phyloP scores from a whole-genome alignment of 805 yeast species.

The Saccharomycopsis amapae region DNA sequence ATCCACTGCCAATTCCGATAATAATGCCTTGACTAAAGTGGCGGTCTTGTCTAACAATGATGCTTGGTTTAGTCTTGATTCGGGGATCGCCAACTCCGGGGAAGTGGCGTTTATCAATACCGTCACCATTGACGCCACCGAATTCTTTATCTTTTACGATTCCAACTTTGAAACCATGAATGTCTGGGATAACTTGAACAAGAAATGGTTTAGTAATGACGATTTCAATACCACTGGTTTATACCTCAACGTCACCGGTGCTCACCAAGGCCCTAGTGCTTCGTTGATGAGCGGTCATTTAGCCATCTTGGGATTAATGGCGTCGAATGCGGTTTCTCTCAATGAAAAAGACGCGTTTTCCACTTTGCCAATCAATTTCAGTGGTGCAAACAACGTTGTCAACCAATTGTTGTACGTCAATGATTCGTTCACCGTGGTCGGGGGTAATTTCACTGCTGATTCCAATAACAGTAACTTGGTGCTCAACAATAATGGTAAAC shows the following conservation, averaged over 20 bases:
- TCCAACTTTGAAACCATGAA: conserved; percentile 9
- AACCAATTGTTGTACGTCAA: conserved; percentile 17
- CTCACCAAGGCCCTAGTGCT: conserved; percentile 24
- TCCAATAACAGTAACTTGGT: conserved; percentile 11
- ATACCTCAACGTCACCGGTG: conserved; percentile 28
- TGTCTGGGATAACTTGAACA: conserved; percentile 37
- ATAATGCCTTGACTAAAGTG: conserved; percentile 31
- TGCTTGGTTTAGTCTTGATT: conserved; percentile 30
- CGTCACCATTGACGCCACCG: conserved; percentile 32
- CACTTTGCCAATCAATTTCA: conserved; percentile 26
- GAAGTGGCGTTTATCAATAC: conserved; percentile 27
- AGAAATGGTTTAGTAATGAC: conserved; percentile 30
- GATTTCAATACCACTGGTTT: conserved; percentile 20
- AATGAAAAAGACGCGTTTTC: conserved; percentile 22
- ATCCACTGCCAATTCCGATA: conserved; percentile 27
- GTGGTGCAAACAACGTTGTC: not conserved
- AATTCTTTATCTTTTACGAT: conserved; percentile 37
- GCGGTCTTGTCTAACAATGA: conserved; percentile 33
- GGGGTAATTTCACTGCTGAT: conserved; percentile 27
- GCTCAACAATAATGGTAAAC: conserved; percentile 7
- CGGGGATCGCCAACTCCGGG: conserved; percentile 12
- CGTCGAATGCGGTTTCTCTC: conserved; percentile 22
- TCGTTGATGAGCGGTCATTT: conserved; percentile 26
- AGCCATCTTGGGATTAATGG: conserved; percentile 22
- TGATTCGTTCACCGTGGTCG: conserved; percentile 14